Conservation (phyloP, 2,329 filamentous ascomycete species). For the Coniochaeta sp. region DNA sequence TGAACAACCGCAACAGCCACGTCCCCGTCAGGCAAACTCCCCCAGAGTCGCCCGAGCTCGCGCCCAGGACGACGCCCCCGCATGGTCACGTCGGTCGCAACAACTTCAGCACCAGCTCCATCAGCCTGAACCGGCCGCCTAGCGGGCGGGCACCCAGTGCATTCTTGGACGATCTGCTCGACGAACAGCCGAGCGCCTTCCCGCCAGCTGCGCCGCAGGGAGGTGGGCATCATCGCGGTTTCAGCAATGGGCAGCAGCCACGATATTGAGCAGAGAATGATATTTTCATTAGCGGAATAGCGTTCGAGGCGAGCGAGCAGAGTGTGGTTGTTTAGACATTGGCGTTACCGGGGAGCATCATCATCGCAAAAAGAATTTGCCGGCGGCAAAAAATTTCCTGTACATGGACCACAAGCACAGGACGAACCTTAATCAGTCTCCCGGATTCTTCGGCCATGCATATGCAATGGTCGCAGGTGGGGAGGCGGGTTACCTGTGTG, state of each 20-base stretch:
- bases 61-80: conserved; percentile 25
- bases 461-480: background rate
- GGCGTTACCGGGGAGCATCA: background rate
- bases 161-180: conserved; percentile 83
- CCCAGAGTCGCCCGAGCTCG: conserved; percentile 55
- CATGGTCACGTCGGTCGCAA: conserved; percentile 7
- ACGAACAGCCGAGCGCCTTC: conserved; percentile 55
- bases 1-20: conserved; percentile 42
- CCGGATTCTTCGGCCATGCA: background rate
- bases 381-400: background rate
- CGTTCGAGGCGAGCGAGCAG: background rate
- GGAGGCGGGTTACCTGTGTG: background rate
- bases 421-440: background rate
- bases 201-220: conserved; percentile 24
- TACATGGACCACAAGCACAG: background rate
- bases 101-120: conserved; percentile 54
- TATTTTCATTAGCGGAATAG: background rate
- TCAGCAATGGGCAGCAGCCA: background rate
- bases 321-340: background rate
- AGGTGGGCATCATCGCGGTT: background rate
- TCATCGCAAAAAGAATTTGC: background rate
- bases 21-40: conserved; percentile 45
- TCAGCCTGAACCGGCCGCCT: conserved; percentile 57
- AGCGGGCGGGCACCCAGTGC: conserved; percentile 76
- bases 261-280: background rate